Conservation (phyloP, 116 monocot species). For the Papilionanthe hybrid region DNA sequence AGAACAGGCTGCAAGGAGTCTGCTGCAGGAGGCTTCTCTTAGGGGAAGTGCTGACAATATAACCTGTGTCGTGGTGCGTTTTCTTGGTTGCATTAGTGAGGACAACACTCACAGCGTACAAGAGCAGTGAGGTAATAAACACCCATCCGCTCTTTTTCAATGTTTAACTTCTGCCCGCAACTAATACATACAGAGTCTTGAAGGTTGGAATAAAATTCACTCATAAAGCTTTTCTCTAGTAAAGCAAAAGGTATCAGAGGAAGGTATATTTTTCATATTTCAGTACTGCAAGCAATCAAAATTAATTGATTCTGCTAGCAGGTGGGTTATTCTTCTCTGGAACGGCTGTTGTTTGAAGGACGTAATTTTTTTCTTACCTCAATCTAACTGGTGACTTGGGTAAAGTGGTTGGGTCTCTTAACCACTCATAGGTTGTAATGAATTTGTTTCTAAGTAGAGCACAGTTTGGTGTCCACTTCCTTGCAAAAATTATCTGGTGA, state of each 20-base stretch:
- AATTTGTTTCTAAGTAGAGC: neutral
- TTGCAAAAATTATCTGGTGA: neutral
- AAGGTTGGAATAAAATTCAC: neutral
- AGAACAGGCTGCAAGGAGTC: too few relatives aligned
- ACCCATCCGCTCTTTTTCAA: neutral
- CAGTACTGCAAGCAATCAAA: neutral
- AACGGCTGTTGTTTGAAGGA: neutral
- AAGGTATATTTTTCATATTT: neutral
- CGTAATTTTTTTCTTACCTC: too few relatives aligned
- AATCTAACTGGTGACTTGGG: too few relatives aligned
- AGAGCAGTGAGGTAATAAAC: neutral
- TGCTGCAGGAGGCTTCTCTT: constrained; percentile 68
- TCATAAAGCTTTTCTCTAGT: neutral
- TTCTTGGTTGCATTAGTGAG: constrained; percentile 22
- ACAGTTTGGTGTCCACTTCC: neutral
- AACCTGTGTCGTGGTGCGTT: constrained; percentile 76
- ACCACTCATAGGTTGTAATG: neutral
- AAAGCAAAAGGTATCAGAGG: neutral
- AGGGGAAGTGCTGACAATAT: constrained; percentile 91
- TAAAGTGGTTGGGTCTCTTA: neutral
- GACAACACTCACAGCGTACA: neutral
- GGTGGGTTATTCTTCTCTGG: neutral
- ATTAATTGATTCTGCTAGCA: neutral
- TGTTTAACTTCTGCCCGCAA: neutral
- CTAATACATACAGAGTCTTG: constrained; percentile 4